Base-by-base conservation (phyloP, 2,329 filamentous ascomycete genomes). In the Beauveria australis region DNA sequence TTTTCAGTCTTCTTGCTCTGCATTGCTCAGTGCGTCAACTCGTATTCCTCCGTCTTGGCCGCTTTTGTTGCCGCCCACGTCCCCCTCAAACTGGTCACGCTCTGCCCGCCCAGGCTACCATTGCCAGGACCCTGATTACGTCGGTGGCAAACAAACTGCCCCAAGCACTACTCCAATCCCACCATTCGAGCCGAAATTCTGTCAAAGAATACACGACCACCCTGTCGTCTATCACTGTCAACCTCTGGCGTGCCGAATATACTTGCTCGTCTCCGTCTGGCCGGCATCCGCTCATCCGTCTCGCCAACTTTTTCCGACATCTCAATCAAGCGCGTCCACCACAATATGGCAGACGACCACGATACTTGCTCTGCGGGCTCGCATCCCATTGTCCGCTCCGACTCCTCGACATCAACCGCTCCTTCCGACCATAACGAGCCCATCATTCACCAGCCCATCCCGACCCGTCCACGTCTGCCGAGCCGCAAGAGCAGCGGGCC, bases 401-500 rank as follows among this genome's bases (percentile, higher is more conserved):
- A 74, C 51, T 75, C 74, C 0, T 73, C 73, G 3, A 58, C 63
- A 4, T 74, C 72, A 18, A 68, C 70, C 2, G 67, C 68, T 6
- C 66, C 70, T 3, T 72, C 71, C n/a, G 72, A 75, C n/a, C 67
- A 70, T 64, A 70, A 71, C 60, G 73, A 75, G 22, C 66, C 70
- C 51, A 66, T 72, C 28, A 78, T 83, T 30, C 78, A 81, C 62
- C 76, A 79, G 26, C 81, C 82, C 33, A 71, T 80, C 9, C 80
- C 82, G 1, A 74, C 74, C 18, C 84, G 90, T 41, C 90, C 90
- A 30, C 82, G 83, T 60, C 77, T 93, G 62, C 84, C 84, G 19
- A 89, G 84, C 67, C 83, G 89, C 53, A 91, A 91, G 74, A 89
- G 87, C 67, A 93, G 89, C 71, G 89, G 89, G 61, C 91, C 91